phyloP scores from a whole-genome alignment of 192 early-diverging fungal genomes.

The Lobulomyces angularis region DNA sequence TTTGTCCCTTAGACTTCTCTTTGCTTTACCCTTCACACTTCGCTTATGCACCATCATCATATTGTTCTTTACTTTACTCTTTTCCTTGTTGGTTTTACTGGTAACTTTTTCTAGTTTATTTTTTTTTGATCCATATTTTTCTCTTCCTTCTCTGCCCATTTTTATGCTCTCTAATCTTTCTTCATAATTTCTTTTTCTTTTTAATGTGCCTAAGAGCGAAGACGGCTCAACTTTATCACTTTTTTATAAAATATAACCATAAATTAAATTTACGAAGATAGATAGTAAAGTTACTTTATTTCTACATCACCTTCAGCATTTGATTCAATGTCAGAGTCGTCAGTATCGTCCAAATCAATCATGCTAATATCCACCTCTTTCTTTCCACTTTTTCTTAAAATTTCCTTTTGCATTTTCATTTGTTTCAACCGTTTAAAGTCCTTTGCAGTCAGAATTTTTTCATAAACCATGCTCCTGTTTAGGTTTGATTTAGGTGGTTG shows the following conservation, averaged over 20 bases:
- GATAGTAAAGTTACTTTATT: background rate
- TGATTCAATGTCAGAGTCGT: background rate
- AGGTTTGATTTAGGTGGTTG: too few relatives aligned
- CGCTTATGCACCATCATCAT: slow-evolving; percentile 94
- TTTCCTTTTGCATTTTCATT: too few relatives aligned
- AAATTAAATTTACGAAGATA: background rate
- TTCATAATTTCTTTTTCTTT: slow-evolving; percentile 82
- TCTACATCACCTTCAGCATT: slow-evolving; percentile 14
- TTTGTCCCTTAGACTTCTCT: slow-evolving; percentile 3
- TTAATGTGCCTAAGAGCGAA: slow-evolving; percentile 9
- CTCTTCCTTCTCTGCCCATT: slow-evolving; percentile 76
- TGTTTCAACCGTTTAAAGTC: too few relatives aligned
- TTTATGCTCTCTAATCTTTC: slow-evolving; percentile 77
- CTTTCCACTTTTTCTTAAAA: slow-evolving; percentile 8
- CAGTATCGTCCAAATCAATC: slow-evolving; percentile 3
- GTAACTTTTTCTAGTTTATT: slow-evolving; percentile 63
- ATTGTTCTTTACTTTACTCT: slow-evolving; percentile 82
- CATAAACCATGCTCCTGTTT: too few relatives aligned
- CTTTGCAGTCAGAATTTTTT: too few relatives aligned
- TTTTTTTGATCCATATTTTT: slow-evolving; percentile 81
- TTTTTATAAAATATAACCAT: background rate
- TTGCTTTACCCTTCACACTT: slow-evolving; percentile 40
- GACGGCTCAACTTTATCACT: background rate
- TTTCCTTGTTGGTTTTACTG: slow-evolving; percentile 82
- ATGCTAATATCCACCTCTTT: slow-evolving; percentile 4